phyloP scores from a whole-genome alignment of 805 yeast species.

The Candida koratica region DNA sequence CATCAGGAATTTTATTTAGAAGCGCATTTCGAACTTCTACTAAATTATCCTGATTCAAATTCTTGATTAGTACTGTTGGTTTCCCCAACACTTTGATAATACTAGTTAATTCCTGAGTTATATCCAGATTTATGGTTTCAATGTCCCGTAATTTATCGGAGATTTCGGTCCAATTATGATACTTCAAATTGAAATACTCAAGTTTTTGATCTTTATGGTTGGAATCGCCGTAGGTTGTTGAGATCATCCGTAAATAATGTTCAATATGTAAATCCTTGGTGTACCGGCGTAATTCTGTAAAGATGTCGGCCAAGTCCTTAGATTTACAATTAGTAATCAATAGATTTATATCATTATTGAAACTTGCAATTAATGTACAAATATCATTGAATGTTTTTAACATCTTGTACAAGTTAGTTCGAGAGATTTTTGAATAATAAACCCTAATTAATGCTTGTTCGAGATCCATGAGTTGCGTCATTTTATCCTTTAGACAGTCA shows the following conservation, averaged over 20 bases:
- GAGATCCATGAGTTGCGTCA: constrained; percentile 23
- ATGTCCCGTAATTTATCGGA: constrained; percentile 35
- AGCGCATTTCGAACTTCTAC: constrained; percentile 69
- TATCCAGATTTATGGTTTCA: constrained; percentile 38
- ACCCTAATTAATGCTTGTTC: constrained; percentile 34
- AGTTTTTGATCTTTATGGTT: constrained; percentile 42
- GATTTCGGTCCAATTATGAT: constrained; percentile 38
- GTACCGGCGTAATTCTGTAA: constrained; percentile 35
- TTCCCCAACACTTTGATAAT: constrained; percentile 48
- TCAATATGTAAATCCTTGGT: constrained; percentile 27
- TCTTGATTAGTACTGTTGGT: constrained; percentile 52
- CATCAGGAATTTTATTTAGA: constrained; percentile 56
- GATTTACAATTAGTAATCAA: constrained; percentile 25
- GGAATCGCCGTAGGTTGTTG: constrained; percentile 46
- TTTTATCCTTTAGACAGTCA: constrained; percentile 28
- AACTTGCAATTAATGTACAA: constrained; percentile 22
- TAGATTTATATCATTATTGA: constrained; percentile 30
- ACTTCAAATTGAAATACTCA: constrained; percentile 39
- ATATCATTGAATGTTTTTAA: constrained; percentile 28
- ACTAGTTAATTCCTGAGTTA: constrained; percentile 50
- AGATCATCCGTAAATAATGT: constrained; percentile 46
- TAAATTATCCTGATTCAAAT: constrained; percentile 64
- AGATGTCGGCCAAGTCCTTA: constrained; percentile 31
- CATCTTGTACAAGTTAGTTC: constrained; percentile 32
- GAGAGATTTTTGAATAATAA: constrained; percentile 34